Base-by-base conservation (phyloP, 371 early-diverging fungal genomes). In the Syncephalastrum racemosum region DNA sequence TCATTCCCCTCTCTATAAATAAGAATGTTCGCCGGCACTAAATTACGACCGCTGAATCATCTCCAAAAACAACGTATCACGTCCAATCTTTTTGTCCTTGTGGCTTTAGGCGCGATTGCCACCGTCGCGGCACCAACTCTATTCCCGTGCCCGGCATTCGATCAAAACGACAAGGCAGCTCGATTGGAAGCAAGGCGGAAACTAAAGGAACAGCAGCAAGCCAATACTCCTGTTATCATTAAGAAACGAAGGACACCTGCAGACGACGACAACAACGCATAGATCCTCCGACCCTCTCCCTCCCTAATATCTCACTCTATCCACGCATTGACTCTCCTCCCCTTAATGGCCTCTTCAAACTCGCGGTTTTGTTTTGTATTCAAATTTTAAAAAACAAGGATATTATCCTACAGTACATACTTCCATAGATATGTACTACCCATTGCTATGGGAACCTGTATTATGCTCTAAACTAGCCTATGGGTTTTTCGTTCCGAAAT, bases 91-190 rank as follows among this genome's bases (percentile, higher is more conserved):
- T 79, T 79, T 59, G 66, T 75, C 27, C 58, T 68, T 10, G 79
- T 79, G 23, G 79, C 79, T 5, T 50, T 70, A 8, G 76, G 76
- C 18, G 79, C 82, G 3, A 64, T 73, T 1, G 62, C 75, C 20
- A 71, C 74, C 24, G 77, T 80, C 19, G 71, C 81, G 19, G 68
- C 68, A 20, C 71, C 79, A 4, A 67, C 76, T 10, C 46, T 71
- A 40, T 70, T 78, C 53, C 73, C 80, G 3, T 79, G 79, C 53
- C 79, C 79, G 50, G 79, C 79, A 23, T 79, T 71, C 50, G 76
- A 79, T 44, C 65, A 71, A 50, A 70, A 73, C 39, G 76, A 79
- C 27, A 64, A 66, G 50, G 67, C 74, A 10, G 76, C 79, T 19
- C 67, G 66, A 42, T 60, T 79, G 24, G 76, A 79, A 63, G 71